Evolutionary conservation across 2,329 filamentous ascomycete genomes (phyloP).

Genomic region (Pestalotiopsis sp.): DNA sequence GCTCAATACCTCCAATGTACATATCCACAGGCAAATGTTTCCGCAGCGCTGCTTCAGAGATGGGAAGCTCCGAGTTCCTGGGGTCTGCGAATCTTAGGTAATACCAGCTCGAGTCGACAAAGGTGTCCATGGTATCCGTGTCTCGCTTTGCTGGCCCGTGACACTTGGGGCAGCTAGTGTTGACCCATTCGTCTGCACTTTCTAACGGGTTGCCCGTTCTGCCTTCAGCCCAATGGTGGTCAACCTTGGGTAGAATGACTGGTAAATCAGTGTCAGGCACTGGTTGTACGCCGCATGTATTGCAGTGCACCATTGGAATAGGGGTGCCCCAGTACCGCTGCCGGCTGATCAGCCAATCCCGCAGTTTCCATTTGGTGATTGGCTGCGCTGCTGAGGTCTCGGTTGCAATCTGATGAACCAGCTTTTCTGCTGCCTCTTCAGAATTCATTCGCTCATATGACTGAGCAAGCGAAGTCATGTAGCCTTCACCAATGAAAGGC

Average conservation of each 20-base stretch:
- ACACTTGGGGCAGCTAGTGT: slow-evolving; percentile 77
- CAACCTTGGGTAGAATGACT: slow-evolving; percentile 71
- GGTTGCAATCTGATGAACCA: slow-evolving; percentile 58
- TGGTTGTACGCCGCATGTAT: slow-evolving; percentile 74
- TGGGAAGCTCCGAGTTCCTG: slow-evolving; percentile 61
- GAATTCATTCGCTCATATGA: slow-evolving; percentile 67
- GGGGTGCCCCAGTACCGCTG: slow-evolving; percentile 92
- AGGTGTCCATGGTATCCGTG: slow-evolving; percentile 95
- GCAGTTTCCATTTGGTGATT: slow-evolving; percentile 76
- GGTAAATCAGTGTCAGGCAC: slow-evolving; percentile 79
- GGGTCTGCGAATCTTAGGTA: slow-evolving; percentile 80
- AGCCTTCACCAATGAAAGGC: slow-evolving; percentile 67
- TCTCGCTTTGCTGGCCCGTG: slow-evolving; percentile 72
- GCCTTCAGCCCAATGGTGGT: slow-evolving; percentile 68
- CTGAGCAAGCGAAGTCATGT: slow-evolving; percentile 68
- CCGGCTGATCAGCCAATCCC: slow-evolving; percentile 91
- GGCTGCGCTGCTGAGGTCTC: slow-evolving; percentile 59
- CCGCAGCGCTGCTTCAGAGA: slow-evolving; percentile 62
- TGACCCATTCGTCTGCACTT: slow-evolving; percentile 71
- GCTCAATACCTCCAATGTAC: slow-evolving; percentile 89
- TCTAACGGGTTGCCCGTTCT: slow-evolving; percentile 79
- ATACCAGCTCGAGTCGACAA: slow-evolving; percentile 96
- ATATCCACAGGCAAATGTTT: slow-evolving; percentile 74
- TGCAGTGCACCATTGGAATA: slow-evolving; percentile 86
- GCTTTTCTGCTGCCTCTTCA: slow-evolving; percentile 59